These are phyloP conservation scores for Gentiana straminea DNA, from an alignment of 257 asterid species.

Conservation along the genomic window DNA sequence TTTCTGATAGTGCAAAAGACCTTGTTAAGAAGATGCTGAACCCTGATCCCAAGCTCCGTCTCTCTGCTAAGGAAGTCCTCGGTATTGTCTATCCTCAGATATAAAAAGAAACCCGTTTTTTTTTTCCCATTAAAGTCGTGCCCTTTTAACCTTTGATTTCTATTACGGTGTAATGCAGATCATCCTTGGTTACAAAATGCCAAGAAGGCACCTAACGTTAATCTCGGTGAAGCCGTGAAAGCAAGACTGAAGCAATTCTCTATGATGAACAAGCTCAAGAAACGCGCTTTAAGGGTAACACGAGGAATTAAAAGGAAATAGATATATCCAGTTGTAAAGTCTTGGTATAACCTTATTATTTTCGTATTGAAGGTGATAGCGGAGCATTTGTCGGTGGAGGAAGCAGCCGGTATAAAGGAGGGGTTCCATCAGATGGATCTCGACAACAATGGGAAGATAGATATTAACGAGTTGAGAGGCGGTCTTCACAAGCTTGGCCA, in stretches of 20 bases:
- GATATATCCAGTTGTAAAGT: background rate
- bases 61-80: conserved; percentile 36
- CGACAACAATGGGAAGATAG: conserved; percentile 32
- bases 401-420: conserved; percentile 6
- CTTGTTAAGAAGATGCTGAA: background rate
- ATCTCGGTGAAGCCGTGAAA: conserved; percentile 37
- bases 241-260: conserved; percentile 43
- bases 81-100: conserved; percentile 20
- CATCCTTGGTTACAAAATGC: conserved; percentile 9
- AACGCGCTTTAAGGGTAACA: conserved; percentile 38
- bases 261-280: conserved; percentile 43
- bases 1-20: too few species aligned
- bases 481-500: conserved; percentile 34
- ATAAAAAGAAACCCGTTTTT: too few species aligned
- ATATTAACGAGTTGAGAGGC: conserved; percentile 28
- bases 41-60: conserved; percentile 39
- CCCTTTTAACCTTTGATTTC: too few species aligned
- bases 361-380: conserved; percentile 28
- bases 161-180: conserved; percentile 16
- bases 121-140: too few species aligned
- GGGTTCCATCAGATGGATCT: conserved; percentile 30
- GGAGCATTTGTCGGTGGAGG: conserved; percentile 35
- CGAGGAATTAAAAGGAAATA: background rate
- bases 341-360: background rate
- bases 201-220: conserved; percentile 36